Evolutionary conservation across 805 yeast genomes (phyloP).

Genomic region (Saccharomycopsis sp.): DNA sequence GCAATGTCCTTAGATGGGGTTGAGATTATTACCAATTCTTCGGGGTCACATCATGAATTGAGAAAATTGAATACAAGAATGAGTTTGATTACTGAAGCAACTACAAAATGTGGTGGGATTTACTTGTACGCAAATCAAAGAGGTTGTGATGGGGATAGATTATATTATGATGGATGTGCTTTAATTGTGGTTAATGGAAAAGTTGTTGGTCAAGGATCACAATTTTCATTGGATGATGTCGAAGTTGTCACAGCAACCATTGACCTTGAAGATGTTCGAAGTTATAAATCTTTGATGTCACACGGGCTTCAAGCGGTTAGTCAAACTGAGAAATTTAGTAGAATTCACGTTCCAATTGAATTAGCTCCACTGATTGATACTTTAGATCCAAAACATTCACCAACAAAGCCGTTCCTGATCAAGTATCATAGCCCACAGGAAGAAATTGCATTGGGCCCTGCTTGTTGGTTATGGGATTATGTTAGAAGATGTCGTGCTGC

Average conservation of each 20-base stretch:
- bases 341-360: slow-evolving; percentile 57
- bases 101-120: slow-evolving; percentile 93
- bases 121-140: slow-evolving; percentile 90
- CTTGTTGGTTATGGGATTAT: slow-evolving; percentile 99
- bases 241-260: slow-evolving; percentile 95
- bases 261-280: slow-evolving; percentile 84
- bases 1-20: slow-evolving; percentile 91
- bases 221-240: slow-evolving; percentile 83
- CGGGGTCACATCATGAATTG: slow-evolving; percentile 97
- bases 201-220: slow-evolving; percentile 89
- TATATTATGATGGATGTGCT: slow-evolving; percentile 97
- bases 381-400: slow-evolving; percentile 56
- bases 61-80: slow-evolving; percentile 82
- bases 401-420: slow-evolving; percentile 45
- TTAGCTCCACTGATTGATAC: slow-evolving; percentile 52
- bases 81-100: slow-evolving; percentile 82
- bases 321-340: slow-evolving; percentile 31
- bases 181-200: slow-evolving; percentile 87
- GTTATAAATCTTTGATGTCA: slow-evolving; percentile 66
- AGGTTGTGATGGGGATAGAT: slow-evolving; percentile 97
- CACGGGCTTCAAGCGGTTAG: slow-evolving; percentile 62
- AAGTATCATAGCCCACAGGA: slow-evolving; percentile 81
- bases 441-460: slow-evolving; percentile 97
- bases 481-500: slow-evolving; percentile 83
- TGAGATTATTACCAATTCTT: slow-evolving; percentile 92